A percentile compares a stretch with the other conserved stretches of the same genome.
These are phyloP conservation scores for Starmerella vitae DNA, from an alignment of 805 yeast species.

Conservation along the genomic window DNA sequence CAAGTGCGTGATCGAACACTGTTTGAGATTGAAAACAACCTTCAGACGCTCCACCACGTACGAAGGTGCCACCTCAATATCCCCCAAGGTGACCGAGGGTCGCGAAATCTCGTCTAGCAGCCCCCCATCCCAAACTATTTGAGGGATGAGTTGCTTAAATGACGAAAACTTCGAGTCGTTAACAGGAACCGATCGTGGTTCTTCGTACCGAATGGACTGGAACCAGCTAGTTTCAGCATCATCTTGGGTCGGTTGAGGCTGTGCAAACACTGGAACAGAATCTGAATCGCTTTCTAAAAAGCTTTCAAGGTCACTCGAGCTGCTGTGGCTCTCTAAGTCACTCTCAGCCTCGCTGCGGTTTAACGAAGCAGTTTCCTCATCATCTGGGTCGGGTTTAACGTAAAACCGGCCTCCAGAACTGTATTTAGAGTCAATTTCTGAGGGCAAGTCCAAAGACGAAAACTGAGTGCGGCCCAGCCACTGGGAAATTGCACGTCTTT, in stretches of 20 bases:
- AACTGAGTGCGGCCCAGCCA: conserved; percentile 42
- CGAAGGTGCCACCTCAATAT: conserved; percentile 3
- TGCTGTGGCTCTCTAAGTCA: background rate
- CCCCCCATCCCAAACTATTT: conserved; percentile 29
- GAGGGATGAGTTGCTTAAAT: conserved; percentile 24
- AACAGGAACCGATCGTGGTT: conserved; percentile 2
- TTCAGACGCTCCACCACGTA: conserved; percentile 6
- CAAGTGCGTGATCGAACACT: background rate
- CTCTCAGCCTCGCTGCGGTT: conserved; percentile 4
- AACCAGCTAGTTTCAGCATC: conserved; percentile 9
- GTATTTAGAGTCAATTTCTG: conserved; percentile 72
- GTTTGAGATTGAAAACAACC: conserved; percentile 3
- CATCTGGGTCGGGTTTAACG: conserved; percentile 29
- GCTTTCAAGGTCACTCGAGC: background rate
- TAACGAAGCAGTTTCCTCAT: conserved; percentile 8
- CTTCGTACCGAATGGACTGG: background rate
- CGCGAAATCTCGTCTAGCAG: conserved; percentile 14
- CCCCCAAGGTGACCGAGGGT: conserved; percentile 9
- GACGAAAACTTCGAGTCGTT: conserved; percentile 15
- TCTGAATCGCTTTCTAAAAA: conserved; percentile 1
- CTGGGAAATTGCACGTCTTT: background rate
- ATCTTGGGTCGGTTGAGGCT: background rate
- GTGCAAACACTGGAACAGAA: no score
- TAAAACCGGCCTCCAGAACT: conserved; percentile 83
- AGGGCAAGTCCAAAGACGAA: conserved; percentile 62